Evolutionary conservation across 495 filamentous ascomycete species (phyloP), one percentile per base, ranked within the genome.

Genomic region (Lasiosphaeria ovina): DNA sequence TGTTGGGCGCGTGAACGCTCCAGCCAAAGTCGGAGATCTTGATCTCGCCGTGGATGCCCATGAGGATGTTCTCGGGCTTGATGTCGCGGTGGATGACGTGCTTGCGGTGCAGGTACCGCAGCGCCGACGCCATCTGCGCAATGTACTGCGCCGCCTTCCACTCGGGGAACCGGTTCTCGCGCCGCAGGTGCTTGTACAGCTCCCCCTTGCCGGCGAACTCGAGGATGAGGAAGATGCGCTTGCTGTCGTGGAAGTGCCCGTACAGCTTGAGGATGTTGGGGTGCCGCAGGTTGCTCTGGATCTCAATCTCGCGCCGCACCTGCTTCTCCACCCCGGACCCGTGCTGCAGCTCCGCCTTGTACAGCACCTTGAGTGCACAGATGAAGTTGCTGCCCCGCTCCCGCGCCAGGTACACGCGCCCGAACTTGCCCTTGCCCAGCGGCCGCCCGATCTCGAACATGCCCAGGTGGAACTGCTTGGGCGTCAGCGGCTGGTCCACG

Each of bases 391-490:
- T 90, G 49, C 83, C 87, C 35, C 92, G 85, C 72, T 98, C 94
- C 59, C 93, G 90, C 49, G 93, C 94, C 3, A 98, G 85, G 71
- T 98, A 98, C 1, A 98, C 94, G 50, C 95, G 85, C 4, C 94
- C 94, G 69, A 98, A 98, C 74, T 98, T 98, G 56, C 94, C 94
- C 73, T 98, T 98, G 8, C 94, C 94, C 5, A 98, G 79, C 3
- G 94, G 95, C 51, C 93, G 90, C 9, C 94, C 94, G 65, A 98
- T 98, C 68, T 98, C 94, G 69, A 98, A 98, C 94, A 98, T 98
- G 72, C 93, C 92, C 3, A 98, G 87, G 64, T 97, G 92, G 71
- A 94, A 90, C 55, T 92, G 83, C 66, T 89, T 93, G n/a, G 68
- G 66, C 5, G 61, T 57, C n/a, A 69, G 52, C 6, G 90, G 85